These are phyloP conservation scores for Glutinoglossum americanum DNA, from an alignment of 495 filamentous ascomycete genomes.

Conservation along the genomic window DNA sequence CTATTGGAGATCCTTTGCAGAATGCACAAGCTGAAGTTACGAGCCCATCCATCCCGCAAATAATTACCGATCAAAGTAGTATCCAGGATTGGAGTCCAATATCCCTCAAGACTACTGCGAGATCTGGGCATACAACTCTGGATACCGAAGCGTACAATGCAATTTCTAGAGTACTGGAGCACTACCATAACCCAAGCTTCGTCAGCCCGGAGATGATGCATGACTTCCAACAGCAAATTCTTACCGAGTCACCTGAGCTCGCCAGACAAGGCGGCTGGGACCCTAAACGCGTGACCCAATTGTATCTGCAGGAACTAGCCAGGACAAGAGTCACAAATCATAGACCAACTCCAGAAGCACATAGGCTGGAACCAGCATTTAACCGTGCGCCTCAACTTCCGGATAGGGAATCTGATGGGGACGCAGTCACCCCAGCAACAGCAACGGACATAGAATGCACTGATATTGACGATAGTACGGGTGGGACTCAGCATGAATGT, in stretches of 20 bases:
- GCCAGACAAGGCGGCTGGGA: conserved; percentile 31
- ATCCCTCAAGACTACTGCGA: neutral
- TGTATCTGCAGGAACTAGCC: conserved; percentile 30
- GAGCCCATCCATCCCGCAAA: neutral
- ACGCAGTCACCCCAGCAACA: neutral
- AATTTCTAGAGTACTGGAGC: conserved; percentile 22
- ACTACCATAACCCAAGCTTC: conserved; percentile 18
- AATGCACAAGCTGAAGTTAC: neutral
- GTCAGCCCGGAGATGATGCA: conserved; percentile 12
- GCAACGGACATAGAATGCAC: conserved; percentile 3
- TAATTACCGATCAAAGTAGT: neutral
- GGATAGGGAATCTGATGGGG: neutral
- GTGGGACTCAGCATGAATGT: neutral
- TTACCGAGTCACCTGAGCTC: conserved; percentile 22
- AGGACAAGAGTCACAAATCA: conserved; percentile 8
- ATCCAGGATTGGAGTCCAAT: conserved; percentile 1
- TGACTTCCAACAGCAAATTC: conserved; percentile 15
- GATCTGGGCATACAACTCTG: conserved; percentile 12
- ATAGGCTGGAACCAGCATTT: neutral
- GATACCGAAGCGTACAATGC: conserved; percentile 22
- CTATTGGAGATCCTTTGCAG: neutral
- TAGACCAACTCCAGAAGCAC: neutral
- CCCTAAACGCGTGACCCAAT: conserved; percentile 27
- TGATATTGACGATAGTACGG: neutral
- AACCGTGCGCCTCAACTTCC: neutral